These are phyloP conservation scores for Cudoniella acicularis DNA, from an alignment of 495 filamentous ascomycete species.

Conservation along the genomic window DNA sequence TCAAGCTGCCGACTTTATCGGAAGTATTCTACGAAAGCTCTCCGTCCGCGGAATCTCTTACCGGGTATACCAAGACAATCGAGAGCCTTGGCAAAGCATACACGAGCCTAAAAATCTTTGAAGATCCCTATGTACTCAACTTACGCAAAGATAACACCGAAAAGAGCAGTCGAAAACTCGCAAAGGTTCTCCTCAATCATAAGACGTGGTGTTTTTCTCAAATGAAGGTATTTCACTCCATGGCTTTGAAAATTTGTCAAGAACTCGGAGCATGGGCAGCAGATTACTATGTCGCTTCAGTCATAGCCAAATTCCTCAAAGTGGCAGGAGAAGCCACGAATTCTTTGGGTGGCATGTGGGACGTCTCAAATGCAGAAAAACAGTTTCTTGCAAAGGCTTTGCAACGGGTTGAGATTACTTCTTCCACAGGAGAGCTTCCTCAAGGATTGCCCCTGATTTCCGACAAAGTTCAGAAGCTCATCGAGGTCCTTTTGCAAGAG, in stretches of 20 bases:
- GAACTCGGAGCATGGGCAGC: slow-evolving; percentile 74
- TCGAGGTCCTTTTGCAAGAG: slow-evolving; percentile 30
- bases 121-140: slow-evolving; percentile 68
- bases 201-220: slow-evolving; percentile 64
- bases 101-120: slow-evolving; percentile 49
- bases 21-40: slow-evolving; percentile 42
- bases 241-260: slow-evolving; percentile 45
- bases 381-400: slow-evolving; percentile 56
- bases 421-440: slow-evolving; percentile 24
- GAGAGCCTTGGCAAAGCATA: slow-evolving; percentile 35
- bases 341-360: slow-evolving; percentile 26
- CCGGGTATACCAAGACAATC: slow-evolving; percentile 27
- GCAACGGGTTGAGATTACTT: slow-evolving; percentile 34
- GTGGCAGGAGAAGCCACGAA: slow-evolving; percentile 29
- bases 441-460: slow-evolving; percentile 21
- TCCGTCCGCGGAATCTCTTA: slow-evolving; percentile 1
- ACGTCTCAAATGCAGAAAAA: slow-evolving; percentile 42
- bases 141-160: slow-evolving; percentile 38
- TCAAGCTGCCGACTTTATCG: slow-evolving; percentile 62
- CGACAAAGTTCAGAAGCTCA: slow-evolving; percentile 31
- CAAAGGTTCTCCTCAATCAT: slow-evolving; percentile 41
- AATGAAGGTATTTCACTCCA: slow-evolving; percentile 53
- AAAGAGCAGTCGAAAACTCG: slow-evolving; percentile 34
- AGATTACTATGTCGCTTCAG: slow-evolving; percentile 64
- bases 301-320: slow-evolving; percentile 45